Evolutionary conservation across 805 yeast species (phyloP).

Genomic region (Metschnikowia lochheadii): DNA sequence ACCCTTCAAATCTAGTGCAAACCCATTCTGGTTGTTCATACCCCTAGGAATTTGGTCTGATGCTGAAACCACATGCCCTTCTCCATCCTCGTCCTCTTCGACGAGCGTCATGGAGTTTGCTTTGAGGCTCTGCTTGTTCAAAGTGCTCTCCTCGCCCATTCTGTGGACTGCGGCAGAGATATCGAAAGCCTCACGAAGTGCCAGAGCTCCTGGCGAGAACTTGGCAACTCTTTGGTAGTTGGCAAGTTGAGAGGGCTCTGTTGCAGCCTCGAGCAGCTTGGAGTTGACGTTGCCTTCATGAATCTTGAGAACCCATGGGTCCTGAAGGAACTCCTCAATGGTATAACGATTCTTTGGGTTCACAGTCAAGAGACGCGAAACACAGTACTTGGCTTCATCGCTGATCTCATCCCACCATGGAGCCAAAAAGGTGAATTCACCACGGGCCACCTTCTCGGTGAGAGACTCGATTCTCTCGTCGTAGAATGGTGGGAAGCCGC

Average conservation of each 20-base stretch:
- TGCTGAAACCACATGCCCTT: conserved; percentile 11
- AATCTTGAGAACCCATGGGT: conserved; percentile 56
- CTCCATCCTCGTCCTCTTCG: conserved; percentile 39
- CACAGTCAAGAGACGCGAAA: conserved; percentile 60
- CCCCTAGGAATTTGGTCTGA: conserved; percentile 11
- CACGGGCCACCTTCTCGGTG: conserved; percentile 64
- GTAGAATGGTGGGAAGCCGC: conserved; percentile 74
- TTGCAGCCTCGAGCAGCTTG: background rate
- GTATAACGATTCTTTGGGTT: conserved; percentile 67
- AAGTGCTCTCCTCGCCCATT: conserved; percentile 60
- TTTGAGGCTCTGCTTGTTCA: conserved; percentile 19
- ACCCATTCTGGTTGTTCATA: conserved; percentile 21
- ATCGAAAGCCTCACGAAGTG: conserved; percentile 82
- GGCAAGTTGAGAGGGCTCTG: background rate
- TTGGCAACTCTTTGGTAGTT: conserved; percentile 25
- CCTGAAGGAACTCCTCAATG: conserved; percentile 59
- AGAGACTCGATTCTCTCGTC: conserved; percentile 63
- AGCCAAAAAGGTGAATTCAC: conserved; percentile 66
- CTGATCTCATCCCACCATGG: conserved; percentile 92
- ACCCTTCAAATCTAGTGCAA: conserved; percentile 47
- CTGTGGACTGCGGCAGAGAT: conserved; percentile 83
- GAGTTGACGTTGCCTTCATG: conserved; percentile 9
- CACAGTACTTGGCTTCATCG: conserved; percentile 64
- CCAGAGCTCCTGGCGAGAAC: conserved; percentile 72
- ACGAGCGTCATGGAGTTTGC: conserved; percentile 21